phyloP scores from a whole-genome alignment of 139 green algal genomes.

The Mychonastes homosphaera region DNA sequence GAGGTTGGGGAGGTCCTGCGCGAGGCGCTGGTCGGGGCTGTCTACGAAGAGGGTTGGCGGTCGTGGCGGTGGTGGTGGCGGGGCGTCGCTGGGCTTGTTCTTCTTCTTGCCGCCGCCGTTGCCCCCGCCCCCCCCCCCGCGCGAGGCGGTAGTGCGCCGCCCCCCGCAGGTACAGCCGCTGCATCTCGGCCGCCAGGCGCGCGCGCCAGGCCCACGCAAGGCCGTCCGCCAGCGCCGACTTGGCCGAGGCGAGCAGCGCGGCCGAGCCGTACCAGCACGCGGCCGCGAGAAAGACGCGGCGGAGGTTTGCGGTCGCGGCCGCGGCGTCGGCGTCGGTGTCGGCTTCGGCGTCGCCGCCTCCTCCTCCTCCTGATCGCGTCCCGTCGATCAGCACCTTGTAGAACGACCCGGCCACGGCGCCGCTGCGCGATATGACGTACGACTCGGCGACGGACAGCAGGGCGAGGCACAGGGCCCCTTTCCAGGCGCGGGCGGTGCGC shows the following conservation, averaged over 20 bases:
- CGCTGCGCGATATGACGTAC: background rate
- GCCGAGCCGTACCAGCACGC: constrained; percentile 9
- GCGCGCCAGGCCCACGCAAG: constrained; percentile 12
- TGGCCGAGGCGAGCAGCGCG: constrained; percentile 7
- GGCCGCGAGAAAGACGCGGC: too few relatives aligned
- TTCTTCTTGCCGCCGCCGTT: background rate
- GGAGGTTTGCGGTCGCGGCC: too few relatives aligned
- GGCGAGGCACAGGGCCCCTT: background rate
- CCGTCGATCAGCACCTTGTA: constrained; percentile 10
- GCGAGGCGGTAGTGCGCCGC: too few relatives aligned
- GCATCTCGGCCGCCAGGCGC: background rate
- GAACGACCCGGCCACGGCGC: constrained; percentile 12
- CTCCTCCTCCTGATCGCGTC: too few relatives aligned
- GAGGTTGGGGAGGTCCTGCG: constrained; percentile 49
- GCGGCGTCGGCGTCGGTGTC: too few relatives aligned
- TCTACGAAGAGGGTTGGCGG: too few relatives aligned
- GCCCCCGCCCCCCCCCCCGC: background rate
- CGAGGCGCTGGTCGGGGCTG: constrained; percentile 63
- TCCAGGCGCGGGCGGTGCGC: background rate
- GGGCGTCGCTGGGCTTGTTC: too few relatives aligned
- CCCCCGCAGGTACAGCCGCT: constrained; percentile 15
- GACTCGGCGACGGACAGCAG: constrained; percentile 5
- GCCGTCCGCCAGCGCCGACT: constrained; percentile 2
- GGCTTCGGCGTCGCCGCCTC: too few relatives aligned
- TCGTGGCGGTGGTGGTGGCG: too few relatives aligned